Evolutionary conservation across 2,329 filamentous ascomycete genomes (phyloP).

Genomic region (Penicillium paneum): DNA sequence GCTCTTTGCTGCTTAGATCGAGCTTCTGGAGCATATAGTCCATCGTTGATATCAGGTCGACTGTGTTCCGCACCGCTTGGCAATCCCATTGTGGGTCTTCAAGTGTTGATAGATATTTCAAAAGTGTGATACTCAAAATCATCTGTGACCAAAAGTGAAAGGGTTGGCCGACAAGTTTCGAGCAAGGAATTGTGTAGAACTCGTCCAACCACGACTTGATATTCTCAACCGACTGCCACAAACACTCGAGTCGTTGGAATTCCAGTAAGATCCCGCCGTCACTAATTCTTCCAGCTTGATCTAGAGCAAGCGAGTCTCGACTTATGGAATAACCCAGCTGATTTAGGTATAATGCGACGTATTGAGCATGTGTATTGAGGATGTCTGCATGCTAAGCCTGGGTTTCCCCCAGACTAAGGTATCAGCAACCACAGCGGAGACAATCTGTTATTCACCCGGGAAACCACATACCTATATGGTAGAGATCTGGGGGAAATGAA

Average conservation of each 20-base stretch:
- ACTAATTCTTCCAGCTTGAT: conserved; percentile 6
- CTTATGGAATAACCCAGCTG: conserved; percentile 28
- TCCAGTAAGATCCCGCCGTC: conserved; percentile 15
- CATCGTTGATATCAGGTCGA: conserved; percentile 32
- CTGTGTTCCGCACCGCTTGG: conserved; percentile 32
- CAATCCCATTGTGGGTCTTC: conserved; percentile 41
- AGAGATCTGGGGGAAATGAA: conserved; percentile 25
- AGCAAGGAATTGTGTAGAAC: conserved; percentile 29
- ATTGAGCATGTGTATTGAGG: conserved; percentile 28
- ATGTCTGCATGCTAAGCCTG: conserved; percentile 19
- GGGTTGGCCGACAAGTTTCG: conserved; percentile 29
- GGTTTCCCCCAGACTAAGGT: not conserved
- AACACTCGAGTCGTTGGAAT: conserved; percentile 33
- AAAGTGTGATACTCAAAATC: conserved; percentile 32
- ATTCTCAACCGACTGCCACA: conserved; percentile 36
- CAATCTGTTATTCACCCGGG: not conserved
- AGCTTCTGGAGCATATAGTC: conserved; percentile 32
- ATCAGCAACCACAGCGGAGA: not conserved
- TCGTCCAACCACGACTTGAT: conserved; percentile 35
- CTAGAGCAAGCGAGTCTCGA: conserved; percentile 7
- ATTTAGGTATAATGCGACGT: conserved; percentile 29
- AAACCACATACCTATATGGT: conserved; percentile 20
- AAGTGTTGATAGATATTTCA: conserved; percentile 39
- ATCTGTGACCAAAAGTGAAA: conserved; percentile 42
- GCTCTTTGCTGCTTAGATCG: conserved; percentile 26